Evolutionary conservation across 83 land plant genomes (phyloP), one percentile per base, ranked within the genome.

Genomic region (Picea engelmannii): DNA sequence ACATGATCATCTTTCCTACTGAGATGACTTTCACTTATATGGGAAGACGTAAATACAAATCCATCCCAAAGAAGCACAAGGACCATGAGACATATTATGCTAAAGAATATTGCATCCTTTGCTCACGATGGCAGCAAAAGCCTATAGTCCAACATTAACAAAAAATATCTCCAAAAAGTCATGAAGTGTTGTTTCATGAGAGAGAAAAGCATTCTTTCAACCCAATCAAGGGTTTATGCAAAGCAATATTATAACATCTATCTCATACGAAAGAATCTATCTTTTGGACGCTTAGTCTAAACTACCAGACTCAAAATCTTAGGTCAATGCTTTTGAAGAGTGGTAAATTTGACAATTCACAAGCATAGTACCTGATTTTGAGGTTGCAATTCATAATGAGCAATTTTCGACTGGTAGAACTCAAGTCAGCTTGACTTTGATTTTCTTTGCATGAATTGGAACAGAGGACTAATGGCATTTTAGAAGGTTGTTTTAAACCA

Each of bases 271-370:
- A 75, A 75, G 59, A 61, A 75, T 75, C 78, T 49, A 52, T 16
- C 55, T 75, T 75, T 52, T 23, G 1, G 55, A 75, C n/a, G 78
- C 78, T 75, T 75, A 61, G 21, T 75, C 55, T 27, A 49, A 52
- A 75, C 52, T 12, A 47, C 23, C 27, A 31, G 21, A n/a, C n/a
- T 75, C 6, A 6, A 15, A 27, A 75, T 75, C 60, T 75, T 8
- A 12, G 23, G 58, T 44, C 16, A 52, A 52, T 21, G 61, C 78
- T 75, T 24, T 23, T 49, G 16, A 74, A 47, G 15, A 74, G n/a
- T 47, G n/a, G 4, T 47, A 47, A 49, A 74, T 4, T 47, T 47
- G 35, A 1, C 49, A 21, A 17, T 74, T 20, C 0, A 27, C 66
- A 64, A 64, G 1, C n/a, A 20, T 18, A 66, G 68, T 66, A 25